phyloP scores from a whole-genome alignment of 1,284 basidiomycete genomes.

The Porodaedalea pini region DNA sequence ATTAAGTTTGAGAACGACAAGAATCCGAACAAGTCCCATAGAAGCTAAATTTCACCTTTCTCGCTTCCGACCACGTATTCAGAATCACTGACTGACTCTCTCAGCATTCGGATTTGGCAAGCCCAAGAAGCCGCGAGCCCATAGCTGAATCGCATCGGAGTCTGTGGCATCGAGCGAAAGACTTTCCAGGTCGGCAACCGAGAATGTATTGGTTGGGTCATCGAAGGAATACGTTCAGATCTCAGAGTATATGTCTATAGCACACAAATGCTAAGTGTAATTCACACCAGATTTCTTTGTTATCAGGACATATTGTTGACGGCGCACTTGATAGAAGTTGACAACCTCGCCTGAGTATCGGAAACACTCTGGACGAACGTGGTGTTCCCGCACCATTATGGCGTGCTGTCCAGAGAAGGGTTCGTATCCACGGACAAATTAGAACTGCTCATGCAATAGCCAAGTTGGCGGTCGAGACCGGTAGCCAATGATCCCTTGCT shows the following conservation, averaged over 20 bases:
- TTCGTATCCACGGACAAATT: slow-evolving; percentile 24
- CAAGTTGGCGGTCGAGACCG: slow-evolving; percentile 37
- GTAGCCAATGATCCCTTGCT: slow-evolving; percentile 43
- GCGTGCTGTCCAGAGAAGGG: slow-evolving; percentile 22
- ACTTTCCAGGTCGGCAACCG: slow-evolving; percentile 25
- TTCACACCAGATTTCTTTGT: neutral
- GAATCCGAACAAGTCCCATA: neutral
- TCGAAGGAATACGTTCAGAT: slow-evolving; percentile 30
- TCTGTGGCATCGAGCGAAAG: slow-evolving; percentile 27
- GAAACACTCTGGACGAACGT: slow-evolving; percentile 30
- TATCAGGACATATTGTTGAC: slow-evolving; percentile 24
- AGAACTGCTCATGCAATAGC: slow-evolving; percentile 30
- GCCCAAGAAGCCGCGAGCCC: slow-evolving; percentile 26
- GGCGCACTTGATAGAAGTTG: slow-evolving; percentile 38
- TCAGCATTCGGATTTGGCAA: slow-evolving; percentile 18
- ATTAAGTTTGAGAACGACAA: neutral
- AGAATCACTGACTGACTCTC: neutral
- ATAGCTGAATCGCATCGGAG: slow-evolving; percentile 30
- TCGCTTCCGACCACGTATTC: neutral
- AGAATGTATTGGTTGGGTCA: slow-evolving; percentile 25
- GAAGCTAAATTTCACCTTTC: neutral
- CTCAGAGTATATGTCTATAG: slow-evolving; percentile 27
- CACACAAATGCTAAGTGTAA: neutral
- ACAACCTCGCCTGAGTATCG: slow-evolving; percentile 36
- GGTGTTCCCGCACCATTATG: slow-evolving; percentile 37